These are phyloP conservation scores for Groenewaldozyma salmanticensis DNA, from an alignment of 805 yeast genomes.

Conservation along the genomic window DNA sequence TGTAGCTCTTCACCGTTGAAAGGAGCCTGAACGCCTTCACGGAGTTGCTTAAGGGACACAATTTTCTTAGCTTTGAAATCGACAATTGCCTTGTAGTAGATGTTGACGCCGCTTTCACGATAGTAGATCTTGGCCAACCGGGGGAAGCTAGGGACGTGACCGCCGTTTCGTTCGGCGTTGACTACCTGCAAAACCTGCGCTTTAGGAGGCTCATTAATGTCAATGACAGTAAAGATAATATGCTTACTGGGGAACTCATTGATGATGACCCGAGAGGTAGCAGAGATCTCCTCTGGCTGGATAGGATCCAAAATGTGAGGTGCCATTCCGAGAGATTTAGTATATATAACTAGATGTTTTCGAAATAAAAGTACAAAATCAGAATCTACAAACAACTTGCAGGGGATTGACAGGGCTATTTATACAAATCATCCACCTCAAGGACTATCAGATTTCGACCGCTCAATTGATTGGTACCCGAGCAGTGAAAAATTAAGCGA, in stretches of 20 bases:
- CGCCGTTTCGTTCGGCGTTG: conserved; percentile 49
- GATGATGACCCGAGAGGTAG: conserved; percentile 7
- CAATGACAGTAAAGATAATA: conserved; percentile 47
- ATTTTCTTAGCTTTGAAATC: conserved; percentile 55
- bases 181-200: conserved; percentile 53
- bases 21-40: conserved; percentile 58
- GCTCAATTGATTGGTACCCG: too few relatives aligned
- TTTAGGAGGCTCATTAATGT: conserved; percentile 67
- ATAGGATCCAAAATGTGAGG: conserved; percentile 5
- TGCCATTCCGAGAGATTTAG: too few relatives aligned
- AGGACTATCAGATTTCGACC: too few relatives aligned
- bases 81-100: conserved; percentile 46
- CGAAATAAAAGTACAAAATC: too few relatives aligned
- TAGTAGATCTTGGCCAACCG: conserved; percentile 57
- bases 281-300: background rate
- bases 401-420: too few relatives aligned
- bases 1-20: conserved; percentile 53
- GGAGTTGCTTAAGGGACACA: conserved; percentile 43
- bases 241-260: conserved; percentile 25
- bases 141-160: conserved; percentile 43
- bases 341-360: too few relatives aligned
- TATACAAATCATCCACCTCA: too few relatives aligned
- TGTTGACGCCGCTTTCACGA: conserved; percentile 11
- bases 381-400: too few relatives aligned
- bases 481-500: too few relatives aligned